Percentiles rank a stretch among this genome's conserved stretches.
Evolutionary conservation across 768 basidiomycete species (phyloP).

Genomic region (Russula vinacea): DNA sequence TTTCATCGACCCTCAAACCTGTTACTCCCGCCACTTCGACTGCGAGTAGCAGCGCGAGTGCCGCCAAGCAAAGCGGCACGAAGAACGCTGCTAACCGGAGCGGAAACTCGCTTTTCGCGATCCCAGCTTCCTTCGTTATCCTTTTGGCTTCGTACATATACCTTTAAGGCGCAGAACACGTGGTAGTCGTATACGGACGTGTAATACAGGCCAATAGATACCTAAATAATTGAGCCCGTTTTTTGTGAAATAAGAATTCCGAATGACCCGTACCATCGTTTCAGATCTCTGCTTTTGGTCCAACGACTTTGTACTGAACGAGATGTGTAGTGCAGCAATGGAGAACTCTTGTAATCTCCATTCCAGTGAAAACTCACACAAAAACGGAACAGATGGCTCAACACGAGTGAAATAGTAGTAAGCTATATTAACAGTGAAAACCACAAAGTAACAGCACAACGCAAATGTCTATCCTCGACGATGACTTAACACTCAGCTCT

Average conservation of each 20-base stretch:
- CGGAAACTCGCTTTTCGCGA: slow-evolving; percentile 1
- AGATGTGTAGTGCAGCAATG: not conserved
- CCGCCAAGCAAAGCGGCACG: not conserved
- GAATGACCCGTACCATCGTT: too few species aligned
- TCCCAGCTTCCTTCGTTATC: not conserved
- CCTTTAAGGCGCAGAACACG: slow-evolving; percentile 1
- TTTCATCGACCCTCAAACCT: slow-evolving; percentile 54
- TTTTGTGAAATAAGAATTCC: not conserved
- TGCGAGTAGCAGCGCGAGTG: not conserved
- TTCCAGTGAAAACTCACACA: not conserved
- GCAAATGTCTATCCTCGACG: not conserved
- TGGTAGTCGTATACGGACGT: not conserved
- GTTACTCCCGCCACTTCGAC: slow-evolving; percentile 8
- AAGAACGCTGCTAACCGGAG: not conserved
- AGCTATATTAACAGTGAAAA: slow-evolving; percentile 19
- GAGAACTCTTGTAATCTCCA: not conserved
- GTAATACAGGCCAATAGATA: not conserved
- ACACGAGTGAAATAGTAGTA: slow-evolving; percentile 12
- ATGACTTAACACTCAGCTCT: slow-evolving; percentile 12
- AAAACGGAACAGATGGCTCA: not conserved
- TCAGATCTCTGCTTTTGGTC: not conserved
- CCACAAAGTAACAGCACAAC: slow-evolving; percentile 4
- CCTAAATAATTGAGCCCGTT: not conserved
- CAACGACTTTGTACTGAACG: not conserved
- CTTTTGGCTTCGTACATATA: slow-evolving; percentile 18